Conservation (phyloP, 139 green algal genomes). For the Asterochloris erici region DNA sequence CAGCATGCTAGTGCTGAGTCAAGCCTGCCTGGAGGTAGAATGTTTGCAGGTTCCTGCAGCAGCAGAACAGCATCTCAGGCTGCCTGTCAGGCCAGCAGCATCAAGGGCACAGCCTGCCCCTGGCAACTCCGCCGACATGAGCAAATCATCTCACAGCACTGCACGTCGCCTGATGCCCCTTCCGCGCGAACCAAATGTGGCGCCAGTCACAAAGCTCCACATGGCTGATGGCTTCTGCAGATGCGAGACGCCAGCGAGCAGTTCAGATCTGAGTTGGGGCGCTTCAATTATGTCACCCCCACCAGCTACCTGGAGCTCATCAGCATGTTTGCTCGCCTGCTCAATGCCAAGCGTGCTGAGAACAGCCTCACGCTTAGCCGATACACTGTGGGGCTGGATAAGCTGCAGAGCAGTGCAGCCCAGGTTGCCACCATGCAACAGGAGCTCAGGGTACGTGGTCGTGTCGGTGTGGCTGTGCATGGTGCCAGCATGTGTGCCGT, state of each 20-base stretch:
- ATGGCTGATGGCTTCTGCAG: constrained; percentile 3
- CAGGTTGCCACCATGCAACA: constrained; percentile 52
- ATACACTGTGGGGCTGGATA: constrained; percentile 69
- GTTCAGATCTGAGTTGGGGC: constrained; percentile 58
- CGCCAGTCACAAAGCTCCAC: background rate
- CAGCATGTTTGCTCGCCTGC: constrained; percentile 55
- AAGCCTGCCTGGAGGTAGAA: too few relatives aligned
- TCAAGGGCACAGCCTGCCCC: too few relatives aligned
- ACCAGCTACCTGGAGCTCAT: constrained; percentile 82
- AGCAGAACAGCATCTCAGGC: too few relatives aligned
- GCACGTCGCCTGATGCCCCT: too few relatives aligned
- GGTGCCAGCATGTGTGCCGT: background rate
- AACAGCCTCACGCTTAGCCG: constrained; percentile 36
- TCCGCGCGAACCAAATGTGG: background rate
- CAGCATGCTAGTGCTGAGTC: too few relatives aligned
- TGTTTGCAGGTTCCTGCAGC: too few relatives aligned
- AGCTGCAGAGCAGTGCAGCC: constrained; percentile 57
- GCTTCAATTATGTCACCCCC: constrained; percentile 77
- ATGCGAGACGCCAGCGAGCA: constrained; percentile 37
- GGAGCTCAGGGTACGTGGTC: constrained; percentile 51
- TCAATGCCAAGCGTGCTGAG: constrained; percentile 48
- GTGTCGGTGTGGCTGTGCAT: background rate
- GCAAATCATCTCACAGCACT: too few relatives aligned
- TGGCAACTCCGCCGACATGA: too few relatives aligned
- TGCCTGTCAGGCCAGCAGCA: too few relatives aligned